Conservation (phyloP, 441 rosid species). For the Lagerstroemia fauriei region DNA sequence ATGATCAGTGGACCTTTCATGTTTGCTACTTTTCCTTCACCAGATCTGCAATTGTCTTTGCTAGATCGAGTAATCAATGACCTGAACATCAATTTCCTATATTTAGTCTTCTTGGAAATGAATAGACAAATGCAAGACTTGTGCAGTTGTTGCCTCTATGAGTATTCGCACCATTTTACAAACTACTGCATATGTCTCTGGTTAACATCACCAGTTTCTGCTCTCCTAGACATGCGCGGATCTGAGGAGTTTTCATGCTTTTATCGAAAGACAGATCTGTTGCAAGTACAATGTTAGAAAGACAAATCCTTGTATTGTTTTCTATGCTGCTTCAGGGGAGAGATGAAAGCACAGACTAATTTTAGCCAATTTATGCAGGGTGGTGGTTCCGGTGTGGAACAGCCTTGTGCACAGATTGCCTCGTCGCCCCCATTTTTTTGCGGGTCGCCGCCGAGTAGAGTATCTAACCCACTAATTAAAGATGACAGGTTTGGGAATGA, state of each 20-base stretch:
- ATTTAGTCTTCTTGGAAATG: neutral
- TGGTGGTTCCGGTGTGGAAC: slow-evolving; percentile 49
- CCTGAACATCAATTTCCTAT: neutral
- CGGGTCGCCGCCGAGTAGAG: slow-evolving; percentile 98
- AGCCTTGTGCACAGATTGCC: slow-evolving; percentile 49
- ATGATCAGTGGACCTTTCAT: neutral
- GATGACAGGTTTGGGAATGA: slow-evolving; percentile 71
- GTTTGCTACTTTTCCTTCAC: neutral
- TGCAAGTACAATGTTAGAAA: too few species aligned
- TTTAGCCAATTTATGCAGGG: slow-evolving; percentile 36
- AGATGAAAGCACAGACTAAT: neutral
- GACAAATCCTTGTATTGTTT: too few species aligned
- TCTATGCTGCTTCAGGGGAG: neutral
- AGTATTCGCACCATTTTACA: neutral
- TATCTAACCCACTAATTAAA: slow-evolving; percentile 89
- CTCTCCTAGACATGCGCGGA: neutral
- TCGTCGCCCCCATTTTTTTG: slow-evolving; percentile 74
- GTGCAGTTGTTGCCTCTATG: neutral
- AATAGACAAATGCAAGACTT: neutral
- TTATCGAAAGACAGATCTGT: too few species aligned
- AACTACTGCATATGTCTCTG: neutral
- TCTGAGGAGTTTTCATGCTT: neutral
- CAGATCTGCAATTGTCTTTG: neutral
- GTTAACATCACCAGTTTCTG: neutral
- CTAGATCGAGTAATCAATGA: neutral